These are phyloP conservation scores for Saraca asoca DNA, from an alignment of 331 rosid genomes.

Conservation along the genomic window DNA sequence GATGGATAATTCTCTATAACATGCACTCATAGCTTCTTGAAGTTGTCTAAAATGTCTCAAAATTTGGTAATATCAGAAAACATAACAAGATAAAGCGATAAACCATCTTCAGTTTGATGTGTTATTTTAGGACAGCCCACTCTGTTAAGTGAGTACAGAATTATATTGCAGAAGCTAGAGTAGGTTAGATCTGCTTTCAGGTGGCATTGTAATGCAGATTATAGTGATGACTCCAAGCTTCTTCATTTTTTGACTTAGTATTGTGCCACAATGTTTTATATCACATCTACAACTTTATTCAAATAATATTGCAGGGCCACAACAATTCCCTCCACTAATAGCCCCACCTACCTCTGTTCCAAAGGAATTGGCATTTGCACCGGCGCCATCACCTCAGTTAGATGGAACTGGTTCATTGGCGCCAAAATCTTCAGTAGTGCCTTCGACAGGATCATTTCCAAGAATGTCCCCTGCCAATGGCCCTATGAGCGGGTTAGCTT, in stretches of 20 bases:
- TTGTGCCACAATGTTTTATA: neutral
- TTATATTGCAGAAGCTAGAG: neutral
- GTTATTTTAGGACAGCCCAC: neutral
- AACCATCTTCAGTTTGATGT: conserved; percentile 1
- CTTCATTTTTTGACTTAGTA: neutral
- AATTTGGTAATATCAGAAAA: conserved; percentile 1
- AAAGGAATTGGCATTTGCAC: conserved; percentile 56
- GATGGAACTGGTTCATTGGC: conserved; percentile 46
- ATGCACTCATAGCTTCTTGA: conserved; percentile 3
- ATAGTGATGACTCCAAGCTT: neutral
- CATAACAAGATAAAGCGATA: neutral
- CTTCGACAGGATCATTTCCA: conserved; percentile 56
- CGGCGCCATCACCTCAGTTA: conserved; percentile 68
- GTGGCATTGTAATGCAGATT: conserved; percentile 18
- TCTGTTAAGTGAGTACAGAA: neutral
- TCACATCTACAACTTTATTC: conserved; percentile 19
- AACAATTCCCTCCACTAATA: conserved; percentile 69
- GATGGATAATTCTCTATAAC: conserved; percentile 10
- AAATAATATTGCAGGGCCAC: conserved; percentile 61
- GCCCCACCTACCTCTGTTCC: conserved; percentile 77
- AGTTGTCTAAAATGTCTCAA: conserved; percentile 1
- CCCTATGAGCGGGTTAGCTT: conserved; percentile 57
- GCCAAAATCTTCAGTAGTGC: conserved; percentile 54
- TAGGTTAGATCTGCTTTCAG: neutral
- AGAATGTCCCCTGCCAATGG: conserved; percentile 68